phyloP scores from a whole-genome alignment of 306 rosid species.

The Phaseolus lunatus region DNA sequence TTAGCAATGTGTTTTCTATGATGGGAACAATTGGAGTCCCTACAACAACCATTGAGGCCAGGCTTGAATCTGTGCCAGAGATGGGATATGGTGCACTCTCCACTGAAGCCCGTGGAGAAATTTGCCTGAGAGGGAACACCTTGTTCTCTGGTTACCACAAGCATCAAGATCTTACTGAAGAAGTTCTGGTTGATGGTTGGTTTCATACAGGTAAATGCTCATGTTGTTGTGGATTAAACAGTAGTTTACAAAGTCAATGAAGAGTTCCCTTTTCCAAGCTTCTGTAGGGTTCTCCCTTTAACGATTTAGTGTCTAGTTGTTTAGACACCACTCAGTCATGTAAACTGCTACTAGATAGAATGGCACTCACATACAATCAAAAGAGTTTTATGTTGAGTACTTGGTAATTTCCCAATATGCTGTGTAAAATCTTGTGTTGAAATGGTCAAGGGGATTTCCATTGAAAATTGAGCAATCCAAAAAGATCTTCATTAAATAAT shows the following conservation, averaged over 20 bases:
- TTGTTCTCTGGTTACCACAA: constrained; percentile 92
- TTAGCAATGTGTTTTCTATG: constrained; percentile 77
- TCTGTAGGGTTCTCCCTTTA: constrained; percentile 11
- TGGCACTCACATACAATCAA: not conserved
- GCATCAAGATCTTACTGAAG: constrained; percentile 79
- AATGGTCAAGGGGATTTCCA: not conserved
- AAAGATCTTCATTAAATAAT: not conserved
- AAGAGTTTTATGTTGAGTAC: not conserved
- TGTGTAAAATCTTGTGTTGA: not conserved
- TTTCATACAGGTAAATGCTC: constrained; percentile 86
- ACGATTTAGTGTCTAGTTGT: not conserved
- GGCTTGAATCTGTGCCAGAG: constrained; percentile 79
- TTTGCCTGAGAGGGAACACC: constrained; percentile 84
- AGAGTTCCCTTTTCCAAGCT: constrained; percentile 1
- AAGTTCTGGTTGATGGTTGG: constrained; percentile 90
- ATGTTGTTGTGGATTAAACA: not conserved
- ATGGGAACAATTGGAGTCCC: constrained; percentile 95
- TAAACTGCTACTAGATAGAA: constrained; percentile 4
- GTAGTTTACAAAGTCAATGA: not conserved
- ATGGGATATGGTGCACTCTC: constrained; percentile 86
- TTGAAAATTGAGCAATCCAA: constrained; percentile 1
- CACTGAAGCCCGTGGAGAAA: constrained; percentile 81
- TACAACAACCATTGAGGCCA: constrained; percentile 82
- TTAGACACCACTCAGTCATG: not conserved
- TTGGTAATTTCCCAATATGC: not conserved